A percentile compares a stretch with the other conserved stretches of the same genome.
phyloP scores from a whole-genome alignment of 495 filamentous ascomycete genomes.

The Trichocladium antarcticum region DNA sequence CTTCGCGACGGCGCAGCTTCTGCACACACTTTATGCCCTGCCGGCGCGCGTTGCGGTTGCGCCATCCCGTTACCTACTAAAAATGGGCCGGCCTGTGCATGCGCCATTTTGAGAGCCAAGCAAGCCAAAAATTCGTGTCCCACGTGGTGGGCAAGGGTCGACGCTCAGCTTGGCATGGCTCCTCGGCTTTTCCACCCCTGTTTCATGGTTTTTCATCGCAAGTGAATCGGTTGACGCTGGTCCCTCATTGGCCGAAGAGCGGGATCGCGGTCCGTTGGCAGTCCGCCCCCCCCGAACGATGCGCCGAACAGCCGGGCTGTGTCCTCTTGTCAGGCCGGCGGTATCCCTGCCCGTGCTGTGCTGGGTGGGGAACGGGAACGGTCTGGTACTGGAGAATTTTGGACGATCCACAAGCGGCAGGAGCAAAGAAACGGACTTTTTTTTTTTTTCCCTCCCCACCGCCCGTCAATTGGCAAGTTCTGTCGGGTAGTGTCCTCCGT shows the following conservation, averaged over 20 bases:
- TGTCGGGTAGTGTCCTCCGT: neutral
- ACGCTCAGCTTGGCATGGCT: constrained; percentile 3
- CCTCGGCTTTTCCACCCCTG: constrained; percentile 4
- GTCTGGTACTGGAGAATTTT: too few species aligned
- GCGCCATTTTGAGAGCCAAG: too few species aligned
- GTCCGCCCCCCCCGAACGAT: neutral
- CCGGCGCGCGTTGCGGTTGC: too few species aligned
- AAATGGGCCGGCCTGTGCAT: too few species aligned
- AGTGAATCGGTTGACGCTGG: neutral
- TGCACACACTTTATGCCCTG: too few species aligned
- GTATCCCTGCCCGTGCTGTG: too few species aligned
- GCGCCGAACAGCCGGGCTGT: constrained; percentile 1
- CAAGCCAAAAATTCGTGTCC: too few species aligned
- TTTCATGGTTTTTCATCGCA: constrained; percentile 3
- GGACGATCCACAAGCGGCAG: neutral
- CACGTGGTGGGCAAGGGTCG: constrained; percentile 6
- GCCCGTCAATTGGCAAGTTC: too few species aligned
- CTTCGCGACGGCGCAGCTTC: too few species aligned
- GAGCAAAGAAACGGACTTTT: neutral
- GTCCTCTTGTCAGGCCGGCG: too few species aligned
- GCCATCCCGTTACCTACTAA: too few species aligned
- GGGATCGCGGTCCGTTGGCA: neutral
- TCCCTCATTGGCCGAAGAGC: constrained; percentile 1
- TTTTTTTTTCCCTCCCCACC: neutral
- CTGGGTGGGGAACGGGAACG: too few species aligned